Evolutionary conservation across 2,329 filamentous ascomycete species (phyloP), one percentile per base, ranked within the genome.

Genomic region (Dryadomyces sulphureus): DNA sequence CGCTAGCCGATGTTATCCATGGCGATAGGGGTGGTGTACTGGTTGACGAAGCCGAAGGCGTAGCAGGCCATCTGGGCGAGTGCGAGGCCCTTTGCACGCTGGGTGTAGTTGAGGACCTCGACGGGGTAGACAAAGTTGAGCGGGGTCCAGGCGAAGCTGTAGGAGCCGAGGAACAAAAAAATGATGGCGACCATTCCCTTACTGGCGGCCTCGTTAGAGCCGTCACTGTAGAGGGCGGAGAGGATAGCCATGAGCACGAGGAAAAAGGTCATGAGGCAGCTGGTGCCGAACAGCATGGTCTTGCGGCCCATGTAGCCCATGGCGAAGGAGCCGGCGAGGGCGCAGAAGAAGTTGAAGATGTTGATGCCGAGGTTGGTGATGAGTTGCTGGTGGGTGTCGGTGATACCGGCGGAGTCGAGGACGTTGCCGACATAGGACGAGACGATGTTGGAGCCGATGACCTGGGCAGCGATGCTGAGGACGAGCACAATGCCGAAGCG

Each of bases 181-280:
- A 47, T 21, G 16, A 41, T 36, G 30, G 41, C 41, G 12, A 47
- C 36, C 27, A 41, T 43, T 35, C 24, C 46, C 2, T 41, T 27
- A 25, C 25, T 40, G 1, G 21, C 41, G 16, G 34, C 7, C 20
- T 5, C 7, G 41, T 43, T 41, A 36, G 25, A 21, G 14, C 27
- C 27, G 27, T 40, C 36, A 34, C 38, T 20, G 35, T 43, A 47
- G 9, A 47, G 25, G 4, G 36, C 38, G 2, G 41, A 34, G 57
- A 76, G 59, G 62, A 66, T 68, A 52, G 72, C 73, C 45, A 70
- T 67, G 39, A 77, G 79, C 0, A 77, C 82, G 49, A 82, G 70
- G 55, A 85, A 81, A 60, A 84, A 80, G 5, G 82, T 62, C 51
- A 77, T 76, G 51, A 84, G 79, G 5, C 85, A 66, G 0, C 61